These are phyloP conservation scores for Erythrophleum fordii DNA, from an alignment of 306 rosid genomes.

Conservation along the genomic window DNA sequence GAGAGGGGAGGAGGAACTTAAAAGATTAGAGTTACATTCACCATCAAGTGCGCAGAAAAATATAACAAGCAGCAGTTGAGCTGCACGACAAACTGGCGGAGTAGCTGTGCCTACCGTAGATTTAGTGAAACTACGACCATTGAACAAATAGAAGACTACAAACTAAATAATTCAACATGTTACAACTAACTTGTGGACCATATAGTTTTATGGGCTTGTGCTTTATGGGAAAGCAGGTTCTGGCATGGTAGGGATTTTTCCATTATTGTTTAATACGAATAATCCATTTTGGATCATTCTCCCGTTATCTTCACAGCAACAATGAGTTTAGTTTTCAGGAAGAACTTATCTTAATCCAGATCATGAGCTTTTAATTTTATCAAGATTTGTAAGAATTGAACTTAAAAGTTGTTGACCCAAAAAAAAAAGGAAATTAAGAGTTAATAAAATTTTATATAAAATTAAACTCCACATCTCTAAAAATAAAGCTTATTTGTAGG, in stretches of 20 bases:
- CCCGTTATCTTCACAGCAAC: not conserved
- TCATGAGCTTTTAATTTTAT: not conserved
- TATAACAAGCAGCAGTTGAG: not conserved
- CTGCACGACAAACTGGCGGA: not conserved
- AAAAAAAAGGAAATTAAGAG: too few relatives aligned
- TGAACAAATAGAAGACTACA: not conserved
- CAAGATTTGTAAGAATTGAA: not conserved
- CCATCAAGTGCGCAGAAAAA: not conserved
- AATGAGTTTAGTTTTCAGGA: not conserved
- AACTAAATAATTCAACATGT: constrained; percentile 1
- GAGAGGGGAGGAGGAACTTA: too few relatives aligned
- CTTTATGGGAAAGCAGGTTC: not conserved
- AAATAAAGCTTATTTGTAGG: not conserved
- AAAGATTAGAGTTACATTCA: too few relatives aligned
- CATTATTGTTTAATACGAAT: not conserved
- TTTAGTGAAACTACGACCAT: not conserved
- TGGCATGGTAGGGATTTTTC: not conserved
- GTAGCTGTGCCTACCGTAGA: constrained; percentile 8
- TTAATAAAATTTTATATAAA: too few relatives aligned
- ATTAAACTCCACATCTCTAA: too few relatives aligned
- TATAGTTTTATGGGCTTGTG: not conserved
- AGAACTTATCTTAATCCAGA: not conserved
- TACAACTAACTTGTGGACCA: not conserved
- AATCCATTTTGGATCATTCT: not conserved
- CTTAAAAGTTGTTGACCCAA: not conserved